Conservation (phyloP, 768 basidiomycete species). For the Suillus lakei region DNA sequence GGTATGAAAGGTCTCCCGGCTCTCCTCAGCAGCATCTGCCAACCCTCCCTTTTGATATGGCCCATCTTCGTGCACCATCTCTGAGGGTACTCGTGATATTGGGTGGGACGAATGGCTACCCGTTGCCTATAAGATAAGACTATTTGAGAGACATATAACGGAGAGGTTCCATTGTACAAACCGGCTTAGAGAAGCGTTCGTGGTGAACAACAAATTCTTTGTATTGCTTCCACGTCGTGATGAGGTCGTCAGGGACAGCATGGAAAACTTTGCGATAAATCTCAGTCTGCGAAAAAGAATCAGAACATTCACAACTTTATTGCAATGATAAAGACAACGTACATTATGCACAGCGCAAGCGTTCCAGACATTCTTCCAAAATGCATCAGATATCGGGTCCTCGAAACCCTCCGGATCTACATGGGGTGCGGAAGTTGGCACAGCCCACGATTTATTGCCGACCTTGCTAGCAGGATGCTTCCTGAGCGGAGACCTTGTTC, state of each 20-base stretch:
- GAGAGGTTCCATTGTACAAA: conserved; percentile 36
- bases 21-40: conserved; percentile 11
- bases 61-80: conserved; percentile 49
- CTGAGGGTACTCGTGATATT: conserved; percentile 61
- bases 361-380: conserved; percentile 92
- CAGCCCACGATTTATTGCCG: conserved; percentile 59
- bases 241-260: conserved; percentile 88
- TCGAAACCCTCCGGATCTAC: conserved; percentile 82
- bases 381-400: conserved; percentile 85
- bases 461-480: conserved; percentile 59
- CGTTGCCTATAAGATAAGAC: conserved; percentile 43
- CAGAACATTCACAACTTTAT: conserved; percentile 2
- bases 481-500: conserved; percentile 54
- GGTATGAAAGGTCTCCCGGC: conserved; percentile 21
- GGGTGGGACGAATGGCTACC: conserved; percentile 47
- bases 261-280: conserved; percentile 96
- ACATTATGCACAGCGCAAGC: conserved; percentile 90
- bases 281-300: conserved; percentile 69
- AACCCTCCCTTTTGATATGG: conserved; percentile 15
- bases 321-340: conserved; percentile 42
- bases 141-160: not conserved
- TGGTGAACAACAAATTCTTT: conserved; percentile 83
- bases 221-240: conserved; percentile 96
- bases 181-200: conserved; percentile 73
- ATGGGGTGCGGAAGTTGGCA: conserved; percentile 69